A percentile compares a stretch with the other conserved stretches of the same genome.
phyloP scores from a whole-genome alignment of 2,329 filamentous ascomycete genomes.

The Tolypocladium cylindrosporum region DNA sequence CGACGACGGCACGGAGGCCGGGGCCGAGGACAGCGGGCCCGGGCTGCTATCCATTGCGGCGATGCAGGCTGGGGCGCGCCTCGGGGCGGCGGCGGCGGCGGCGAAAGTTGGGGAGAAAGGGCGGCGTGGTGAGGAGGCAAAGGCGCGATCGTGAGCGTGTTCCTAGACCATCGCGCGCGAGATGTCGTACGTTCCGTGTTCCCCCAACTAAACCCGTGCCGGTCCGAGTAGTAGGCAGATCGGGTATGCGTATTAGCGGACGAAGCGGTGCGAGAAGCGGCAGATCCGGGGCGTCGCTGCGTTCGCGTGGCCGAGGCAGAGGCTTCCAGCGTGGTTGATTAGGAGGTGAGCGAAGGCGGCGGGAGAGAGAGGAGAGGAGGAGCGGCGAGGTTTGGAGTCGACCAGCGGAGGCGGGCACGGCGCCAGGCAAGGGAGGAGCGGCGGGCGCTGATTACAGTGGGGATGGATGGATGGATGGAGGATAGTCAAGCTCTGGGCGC shows the following conservation, averaged over 20 bases:
- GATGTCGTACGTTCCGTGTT: background rate
- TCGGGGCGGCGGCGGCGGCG: background rate
- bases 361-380: background rate
- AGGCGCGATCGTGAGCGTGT: background rate
- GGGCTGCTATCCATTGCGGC: constrained; percentile 12
- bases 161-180: background rate
- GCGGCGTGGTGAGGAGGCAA: background rate
- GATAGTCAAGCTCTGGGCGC: too few species aligned
- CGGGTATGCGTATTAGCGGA: background rate
- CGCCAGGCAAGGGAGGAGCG: background rate
- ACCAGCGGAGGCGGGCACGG: background rate
- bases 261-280: background rate
- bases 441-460: background rate
- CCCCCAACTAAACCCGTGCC: background rate
- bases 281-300: background rate
- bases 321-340: background rate
- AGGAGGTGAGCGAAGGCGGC: background rate
- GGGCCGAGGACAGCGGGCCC: constrained; percentile 19
- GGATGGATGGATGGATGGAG: too few species aligned
- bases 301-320: background rate
- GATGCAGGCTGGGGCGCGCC: background rate
- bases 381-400: background rate
- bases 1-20: constrained; percentile 23
- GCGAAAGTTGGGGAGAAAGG: background rate
- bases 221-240: background rate